These are phyloP conservation scores for Leccinum subrobustum DNA, from an alignment of 1,284 basidiomycete species.

Conservation along the genomic window DNA sequence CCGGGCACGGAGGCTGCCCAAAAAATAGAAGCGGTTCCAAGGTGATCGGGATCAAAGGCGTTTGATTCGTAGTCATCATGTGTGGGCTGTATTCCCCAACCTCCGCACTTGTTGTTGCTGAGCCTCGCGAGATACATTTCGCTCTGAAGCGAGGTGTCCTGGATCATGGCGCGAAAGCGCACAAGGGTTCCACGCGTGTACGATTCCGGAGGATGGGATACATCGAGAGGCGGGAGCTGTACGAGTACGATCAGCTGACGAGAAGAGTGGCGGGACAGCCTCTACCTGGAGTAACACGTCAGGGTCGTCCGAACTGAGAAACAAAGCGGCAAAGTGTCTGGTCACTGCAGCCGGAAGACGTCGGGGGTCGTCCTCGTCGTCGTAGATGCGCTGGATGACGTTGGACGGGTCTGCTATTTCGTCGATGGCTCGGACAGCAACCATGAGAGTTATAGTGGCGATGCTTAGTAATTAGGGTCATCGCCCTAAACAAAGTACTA, in stretches of 20 bases:
- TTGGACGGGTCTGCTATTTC: slow-evolving; percentile 48
- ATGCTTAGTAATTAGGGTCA: slow-evolving; percentile 15
- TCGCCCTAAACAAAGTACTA: background rate
- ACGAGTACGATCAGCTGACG: slow-evolving; percentile 2
- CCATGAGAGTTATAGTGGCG: slow-evolving; percentile 39
- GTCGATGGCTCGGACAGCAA: slow-evolving; percentile 49
- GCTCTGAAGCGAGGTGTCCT: slow-evolving; percentile 70
- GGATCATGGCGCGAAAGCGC: slow-evolving; percentile 73
- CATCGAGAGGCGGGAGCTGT: slow-evolving; percentile 57
- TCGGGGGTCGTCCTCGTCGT: slow-evolving; percentile 13
- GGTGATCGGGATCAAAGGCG: slow-evolving; percentile 43
- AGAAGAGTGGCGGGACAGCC: background rate
- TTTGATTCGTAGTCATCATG: slow-evolving; percentile 28
- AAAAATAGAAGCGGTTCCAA: slow-evolving; percentile 60
- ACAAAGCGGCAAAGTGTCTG: slow-evolving; percentile 49
- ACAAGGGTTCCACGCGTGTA: slow-evolving; percentile 55
- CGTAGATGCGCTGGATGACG: slow-evolving; percentile 48
- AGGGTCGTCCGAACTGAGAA: slow-evolving; percentile 33
- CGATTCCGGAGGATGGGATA: slow-evolving; percentile 44
- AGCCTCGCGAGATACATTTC: slow-evolving; percentile 65
- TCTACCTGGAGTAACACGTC: slow-evolving; percentile 46
- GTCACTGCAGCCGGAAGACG: slow-evolving; percentile 49
- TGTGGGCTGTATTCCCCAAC: slow-evolving; percentile 61
- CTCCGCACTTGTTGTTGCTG: slow-evolving; percentile 48
- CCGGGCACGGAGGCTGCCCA: slow-evolving; percentile 75